Percentiles rank a stretch among this genome's conserved stretches.
phyloP scores from a whole-genome alignment of 2,329 filamentous ascomycete genomes.

The Alternaria sp. region DNA sequence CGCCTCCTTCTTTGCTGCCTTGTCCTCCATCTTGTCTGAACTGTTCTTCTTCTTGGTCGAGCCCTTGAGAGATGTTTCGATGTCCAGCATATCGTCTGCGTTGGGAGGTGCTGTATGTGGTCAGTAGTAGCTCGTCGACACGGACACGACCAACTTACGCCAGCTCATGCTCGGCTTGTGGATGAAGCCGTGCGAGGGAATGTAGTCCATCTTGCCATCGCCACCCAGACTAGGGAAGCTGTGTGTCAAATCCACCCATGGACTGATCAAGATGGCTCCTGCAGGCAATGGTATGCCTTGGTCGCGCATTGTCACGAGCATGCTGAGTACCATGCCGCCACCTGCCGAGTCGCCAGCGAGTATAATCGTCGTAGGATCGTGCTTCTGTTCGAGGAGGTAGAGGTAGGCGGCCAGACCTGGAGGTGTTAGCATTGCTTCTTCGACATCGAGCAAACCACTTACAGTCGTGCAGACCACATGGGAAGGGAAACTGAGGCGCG shows the following conservation, averaged over 20 bases:
- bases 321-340: constrained; percentile 82
- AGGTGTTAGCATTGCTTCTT: constrained; percentile 4
- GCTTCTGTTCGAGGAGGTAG: constrained; percentile 72
- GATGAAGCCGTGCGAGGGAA: constrained; percentile 85
- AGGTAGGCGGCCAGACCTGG: constrained; percentile 77
- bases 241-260: constrained; percentile 95
- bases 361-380: constrained; percentile 82
- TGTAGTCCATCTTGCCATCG: constrained; percentile 80
- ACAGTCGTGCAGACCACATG: constrained; percentile 89
- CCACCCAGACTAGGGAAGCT: constrained; percentile 89
- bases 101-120: constrained; percentile 70
- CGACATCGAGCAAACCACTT: background rate
- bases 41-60: constrained; percentile 9
- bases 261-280: constrained; percentile 87
- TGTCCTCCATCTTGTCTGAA: constrained; percentile 27
- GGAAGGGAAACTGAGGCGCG: constrained; percentile 93
- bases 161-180: constrained; percentile 89
- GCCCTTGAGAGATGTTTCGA: constrained; percentile 39
- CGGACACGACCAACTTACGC: constrained; percentile 54
- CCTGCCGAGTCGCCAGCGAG: constrained; percentile 93
- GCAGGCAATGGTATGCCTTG: constrained; percentile 84
- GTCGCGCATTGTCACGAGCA: constrained; percentile 83
- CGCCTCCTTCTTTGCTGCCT: constrained; percentile 43
- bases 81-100: constrained; percentile 69
- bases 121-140: constrained; percentile 1